Evolutionary conservation across 2,329 filamentous ascomycete genomes (phyloP), one percentile per base, ranked within the genome.

Genomic region (Alternaria conjuncta): DNA sequence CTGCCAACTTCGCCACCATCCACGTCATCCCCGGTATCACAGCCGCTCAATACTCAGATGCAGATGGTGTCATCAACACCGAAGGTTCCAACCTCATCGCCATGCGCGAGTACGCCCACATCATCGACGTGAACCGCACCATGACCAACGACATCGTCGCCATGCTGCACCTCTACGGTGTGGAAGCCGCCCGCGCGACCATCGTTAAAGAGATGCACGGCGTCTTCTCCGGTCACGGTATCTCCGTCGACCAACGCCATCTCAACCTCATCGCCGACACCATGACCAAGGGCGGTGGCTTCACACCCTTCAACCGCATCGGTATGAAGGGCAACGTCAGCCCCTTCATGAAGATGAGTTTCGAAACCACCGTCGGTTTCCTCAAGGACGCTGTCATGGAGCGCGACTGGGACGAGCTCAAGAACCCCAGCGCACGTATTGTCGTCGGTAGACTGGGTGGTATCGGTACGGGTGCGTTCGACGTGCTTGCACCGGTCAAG

Each of bases 321-420:
- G 96, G 95, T 1, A 84, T 99, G 64, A 90, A 89, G 76, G 90
- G 92, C 68, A 94, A 93, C 75, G 90, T 95, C 26, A 94, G 90
- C 70, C 94, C 96, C 0, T 95, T 99, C 72, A 95, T 96, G 82
- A 98, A 98, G 86, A 98, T 98, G 95, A 97, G 93, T 80, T 99
- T 98, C 83, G 96, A 99, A 86, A 99, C 96, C 5, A 99, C 96
- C 3, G 87, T 98, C 43, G 90, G 92, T 1, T 97, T 97, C 84
- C 85, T 99, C 75, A 94, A 92, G 80, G 96, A 98, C 77, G 94
- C 96, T 2, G 91, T 97, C 25, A 84, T 96, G 61, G 93, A 97
- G 75, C 90, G 92, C 54, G 96, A 98, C 80, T 93, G 89, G 86
- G 96, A 99, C 80, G 92, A 96, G 74, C 84, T 99, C 64, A 89